Base-by-base conservation (phyloP, 1,284 basidiomycete species). In the Vanrija sp. region DNA sequence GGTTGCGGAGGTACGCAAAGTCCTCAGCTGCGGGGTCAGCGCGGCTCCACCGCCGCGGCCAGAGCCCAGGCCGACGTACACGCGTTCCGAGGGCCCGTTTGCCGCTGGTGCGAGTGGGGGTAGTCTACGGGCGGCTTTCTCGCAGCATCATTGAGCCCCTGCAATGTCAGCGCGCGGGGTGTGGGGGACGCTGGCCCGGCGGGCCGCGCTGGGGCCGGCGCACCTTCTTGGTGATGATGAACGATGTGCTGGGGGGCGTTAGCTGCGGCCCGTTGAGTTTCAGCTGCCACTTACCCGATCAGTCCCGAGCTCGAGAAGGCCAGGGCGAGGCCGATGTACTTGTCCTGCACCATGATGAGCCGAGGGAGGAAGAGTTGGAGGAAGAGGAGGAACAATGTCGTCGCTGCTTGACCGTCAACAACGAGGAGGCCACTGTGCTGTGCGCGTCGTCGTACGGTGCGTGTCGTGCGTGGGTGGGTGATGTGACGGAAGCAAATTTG, bases 201-300 rank as follows among this genome's bases (percentile, higher is more conserved):
- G n/a, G n/a, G 23, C 47, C n/a, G 5, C n/a, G 7, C 6, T 15
- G 19, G 23, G 12, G 9, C 5, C 8, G 22, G 15, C 77, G 57
- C 59, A 88, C 93, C 85, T 94, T 96, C 83, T 96, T 96, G 19
- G 92, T 96, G 70, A 96, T 92, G 72, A 97, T 94, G 75, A 92
- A 93, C 74, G 89, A 92, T 44, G 87, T 88, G 19, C 71, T 73
- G 50, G 7, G 24, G 14, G 16, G 38, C 23, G 45, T 44, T 24
- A 50, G 41, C 12, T 7, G 31, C 25, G 25, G 3, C 3, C 12
- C 31, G 31, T 31, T 12, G 31, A 12, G 47, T 27, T n/a, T 8
- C 16, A 23, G 27, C 27, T 35, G 4, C 18, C 18, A 51, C 54
- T 22, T 43, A 58, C 54, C 54, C 55, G 45, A 56, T 55, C n/a